Evolutionary conservation across 768 basidiomycete genomes (phyloP).

Genomic region (Collybiopsis confluens): DNA sequence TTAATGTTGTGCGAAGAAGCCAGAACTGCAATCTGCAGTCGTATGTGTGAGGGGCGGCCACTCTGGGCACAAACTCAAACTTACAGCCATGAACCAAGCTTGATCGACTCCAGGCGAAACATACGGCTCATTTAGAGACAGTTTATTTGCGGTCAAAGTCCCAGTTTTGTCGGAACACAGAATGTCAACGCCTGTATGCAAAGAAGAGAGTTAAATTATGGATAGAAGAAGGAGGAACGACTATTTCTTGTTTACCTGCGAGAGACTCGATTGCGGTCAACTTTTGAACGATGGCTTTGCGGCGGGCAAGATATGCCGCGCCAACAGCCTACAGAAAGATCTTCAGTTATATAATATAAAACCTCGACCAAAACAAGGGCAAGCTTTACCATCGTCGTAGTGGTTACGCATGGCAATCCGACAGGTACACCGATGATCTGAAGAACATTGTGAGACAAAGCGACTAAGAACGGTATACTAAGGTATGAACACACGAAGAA

Average conservation of each 20-base stretch:
- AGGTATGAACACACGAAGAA: conserved; percentile 25
- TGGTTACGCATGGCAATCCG: conserved; percentile 43
- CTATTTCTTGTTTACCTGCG: conserved; percentile 21
- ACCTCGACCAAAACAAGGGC: conserved; percentile 12
- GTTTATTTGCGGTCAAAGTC: conserved; percentile 45
- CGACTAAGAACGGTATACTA: too few relatives aligned
- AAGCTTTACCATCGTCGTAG: conserved; percentile 23
- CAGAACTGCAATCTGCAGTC: conserved; percentile 24
- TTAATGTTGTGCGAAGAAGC: conserved; percentile 45
- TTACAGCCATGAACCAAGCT: conserved; percentile 27
- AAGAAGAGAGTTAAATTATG: too few relatives aligned
- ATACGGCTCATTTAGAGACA: conserved; percentile 36
- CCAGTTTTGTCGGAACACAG: conserved; percentile 41
- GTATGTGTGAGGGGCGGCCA: too few relatives aligned
- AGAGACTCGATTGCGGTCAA: conserved; percentile 46
- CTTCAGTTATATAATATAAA: too few relatives aligned
- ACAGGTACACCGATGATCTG: conserved; percentile 45
- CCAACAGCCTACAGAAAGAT: conserved; percentile 27
- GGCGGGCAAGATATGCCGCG: conserved; percentile 37
- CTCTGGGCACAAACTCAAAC: too few relatives aligned
- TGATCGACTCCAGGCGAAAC: conserved; percentile 22
- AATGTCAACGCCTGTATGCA: conserved; percentile 34
- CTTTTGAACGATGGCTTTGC: conserved; percentile 44
- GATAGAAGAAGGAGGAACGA: too few relatives aligned
- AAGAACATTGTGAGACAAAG: not conserved